Evolutionary conservation across 78 protist genomes (phyloP).

Genomic region (Pigoraptor vietnamica): DNA sequence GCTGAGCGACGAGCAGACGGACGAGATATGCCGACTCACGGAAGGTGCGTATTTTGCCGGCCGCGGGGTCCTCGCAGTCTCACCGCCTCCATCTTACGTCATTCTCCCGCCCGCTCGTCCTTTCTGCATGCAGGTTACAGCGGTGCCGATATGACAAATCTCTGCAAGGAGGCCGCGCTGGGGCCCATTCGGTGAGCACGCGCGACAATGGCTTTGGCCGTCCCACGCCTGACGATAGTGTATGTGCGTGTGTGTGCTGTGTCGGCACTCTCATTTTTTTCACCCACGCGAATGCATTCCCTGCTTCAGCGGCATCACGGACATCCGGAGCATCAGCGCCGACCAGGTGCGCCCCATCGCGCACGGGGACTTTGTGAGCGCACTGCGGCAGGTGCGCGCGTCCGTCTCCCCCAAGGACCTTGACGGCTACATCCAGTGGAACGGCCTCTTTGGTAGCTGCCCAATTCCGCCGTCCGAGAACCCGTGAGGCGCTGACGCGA

Average conservation of each 20-base stretch:
- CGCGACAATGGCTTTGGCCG: too few relatives aligned
- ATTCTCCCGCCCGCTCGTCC: not conserved
- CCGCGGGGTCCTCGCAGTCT: not conserved
- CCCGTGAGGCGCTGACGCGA: not conserved
- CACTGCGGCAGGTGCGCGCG: not conserved
- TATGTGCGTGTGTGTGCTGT: too few relatives aligned
- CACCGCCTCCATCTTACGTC: too few relatives aligned
- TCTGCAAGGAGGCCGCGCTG: not conserved
- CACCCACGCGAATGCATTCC: too few relatives aligned
- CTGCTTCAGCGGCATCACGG: not conserved
- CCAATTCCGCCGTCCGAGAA: not conserved
- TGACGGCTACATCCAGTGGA: not conserved
- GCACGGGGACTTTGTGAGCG: not conserved
- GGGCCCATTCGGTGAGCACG: conserved; percentile 8
- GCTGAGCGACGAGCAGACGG: not conserved
- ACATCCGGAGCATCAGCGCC: not conserved
- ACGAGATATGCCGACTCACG: not conserved
- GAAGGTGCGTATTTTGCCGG: not conserved
- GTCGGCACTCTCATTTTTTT: too few relatives aligned
- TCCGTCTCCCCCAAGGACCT: not conserved
- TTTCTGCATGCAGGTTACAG: not conserved
- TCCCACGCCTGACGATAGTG: too few relatives aligned
- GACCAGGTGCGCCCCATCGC: conserved; percentile 1
- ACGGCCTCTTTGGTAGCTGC: not conserved
- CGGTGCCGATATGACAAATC: not conserved